phyloP scores from a whole-genome alignment of 768 basidiomycete genomes.

The Hydnum rufescens region DNA sequence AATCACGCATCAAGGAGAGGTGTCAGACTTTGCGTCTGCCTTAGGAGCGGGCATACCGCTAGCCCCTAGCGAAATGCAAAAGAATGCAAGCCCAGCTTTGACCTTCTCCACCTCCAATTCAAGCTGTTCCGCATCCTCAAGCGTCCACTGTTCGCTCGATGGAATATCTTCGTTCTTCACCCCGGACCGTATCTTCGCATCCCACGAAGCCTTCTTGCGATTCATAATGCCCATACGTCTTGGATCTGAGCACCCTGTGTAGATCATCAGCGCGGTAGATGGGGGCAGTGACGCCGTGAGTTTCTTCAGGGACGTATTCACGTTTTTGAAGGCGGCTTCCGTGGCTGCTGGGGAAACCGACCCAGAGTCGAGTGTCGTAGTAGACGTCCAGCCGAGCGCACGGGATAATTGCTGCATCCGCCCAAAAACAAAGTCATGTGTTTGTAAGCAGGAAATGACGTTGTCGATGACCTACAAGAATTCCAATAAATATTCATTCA shows the following conservation, averaged over 20 bases:
- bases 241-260: slow-evolving; percentile 82
- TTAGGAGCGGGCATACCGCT: too few relatives aligned
- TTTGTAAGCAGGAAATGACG: slow-evolving; percentile 32
- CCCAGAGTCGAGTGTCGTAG: slow-evolving; percentile 11
- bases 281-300: slow-evolving; percentile 54
- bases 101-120: slow-evolving; percentile 65
- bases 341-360: slow-evolving; percentile 19
- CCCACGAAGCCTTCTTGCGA: slow-evolving; percentile 51
- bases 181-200: slow-evolving; percentile 22
- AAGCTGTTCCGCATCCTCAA: slow-evolving; percentile 52
- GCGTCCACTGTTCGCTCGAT: slow-evolving; percentile 48
- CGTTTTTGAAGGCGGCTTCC: slow-evolving; percentile 21
- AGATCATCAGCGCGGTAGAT: slow-evolving; percentile 63
- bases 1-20: too few relatives aligned
- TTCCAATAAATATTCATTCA: neutral
- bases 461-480: slow-evolving; percentile 30
- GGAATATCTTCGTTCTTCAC: slow-evolving; percentile 23
- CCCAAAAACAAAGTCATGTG: slow-evolving; percentile 70
- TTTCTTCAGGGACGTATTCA: slow-evolving; percentile 40
- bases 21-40: too few relatives aligned
- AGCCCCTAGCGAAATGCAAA: slow-evolving; percentile 23
- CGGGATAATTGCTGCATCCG: slow-evolving; percentile 71
- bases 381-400: slow-evolving; percentile 43
- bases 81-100: slow-evolving; percentile 66
- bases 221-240: slow-evolving; percentile 56